These are phyloP conservation scores for Microascus cirrosus DNA, from an alignment of 2,329 filamentous ascomycete genomes.

Conservation along the genomic window DNA sequence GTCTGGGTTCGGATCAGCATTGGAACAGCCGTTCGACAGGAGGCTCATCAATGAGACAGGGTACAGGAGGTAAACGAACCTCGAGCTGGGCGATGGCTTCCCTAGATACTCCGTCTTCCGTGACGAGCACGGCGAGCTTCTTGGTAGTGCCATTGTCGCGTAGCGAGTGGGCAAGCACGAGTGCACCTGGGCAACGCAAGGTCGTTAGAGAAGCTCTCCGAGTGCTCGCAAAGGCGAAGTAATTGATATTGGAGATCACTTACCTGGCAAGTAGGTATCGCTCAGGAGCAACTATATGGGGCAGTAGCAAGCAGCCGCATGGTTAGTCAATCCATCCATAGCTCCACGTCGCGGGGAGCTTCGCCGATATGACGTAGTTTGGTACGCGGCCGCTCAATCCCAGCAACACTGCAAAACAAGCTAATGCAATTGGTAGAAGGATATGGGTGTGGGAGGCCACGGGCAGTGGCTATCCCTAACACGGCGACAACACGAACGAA, in stretches of 20 bases:
- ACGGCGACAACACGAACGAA: not conserved
- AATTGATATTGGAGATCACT: slow-evolving; percentile 9
- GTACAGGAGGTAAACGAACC: slow-evolving; percentile 30
- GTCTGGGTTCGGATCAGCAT: slow-evolving; percentile 32
- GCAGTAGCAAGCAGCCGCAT: slow-evolving; percentile 11
- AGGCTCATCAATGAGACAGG: not conserved
- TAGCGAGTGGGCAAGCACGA: slow-evolving; percentile 88
- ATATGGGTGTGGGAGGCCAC: not conserved
- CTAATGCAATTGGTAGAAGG: not conserved
- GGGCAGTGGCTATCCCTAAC: not conserved
- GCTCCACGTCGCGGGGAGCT: not conserved
- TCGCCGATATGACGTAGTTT: not conserved
- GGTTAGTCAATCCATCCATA: not conserved
- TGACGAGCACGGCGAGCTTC: slow-evolving; percentile 77
- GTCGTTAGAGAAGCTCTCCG: not conserved
- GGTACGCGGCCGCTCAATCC: not conserved
- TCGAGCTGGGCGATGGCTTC: slow-evolving; percentile 70
- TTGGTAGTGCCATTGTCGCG: slow-evolving; percentile 80
- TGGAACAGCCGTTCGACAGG: not conserved
- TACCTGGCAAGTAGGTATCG: slow-evolving; percentile 88
- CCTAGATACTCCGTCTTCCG: slow-evolving; percentile 64
- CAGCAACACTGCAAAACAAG: not conserved
- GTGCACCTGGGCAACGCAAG: slow-evolving; percentile 50
- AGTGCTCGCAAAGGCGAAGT: not conserved
- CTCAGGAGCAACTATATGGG: slow-evolving; percentile 69